These are phyloP conservation scores for Pseudocercospora macadamiae DNA, from an alignment of 2,329 filamentous ascomycete species.

Conservation along the genomic window DNA sequence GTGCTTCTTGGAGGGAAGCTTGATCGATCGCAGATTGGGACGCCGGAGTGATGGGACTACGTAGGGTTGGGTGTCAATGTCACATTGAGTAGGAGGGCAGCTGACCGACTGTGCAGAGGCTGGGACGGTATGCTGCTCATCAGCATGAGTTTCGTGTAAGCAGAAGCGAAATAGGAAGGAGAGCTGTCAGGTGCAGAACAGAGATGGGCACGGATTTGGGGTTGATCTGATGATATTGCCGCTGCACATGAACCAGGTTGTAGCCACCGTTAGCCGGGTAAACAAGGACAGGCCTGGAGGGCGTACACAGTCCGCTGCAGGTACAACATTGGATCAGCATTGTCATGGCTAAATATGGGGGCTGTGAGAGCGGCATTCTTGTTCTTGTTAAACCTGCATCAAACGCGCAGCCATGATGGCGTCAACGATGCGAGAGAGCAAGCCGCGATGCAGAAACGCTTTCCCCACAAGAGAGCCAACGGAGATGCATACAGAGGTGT, in stretches of 20 bases:
- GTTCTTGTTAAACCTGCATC: slow-evolving; percentile 26
- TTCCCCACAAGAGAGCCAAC: slow-evolving; percentile 21
- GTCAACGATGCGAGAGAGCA: slow-evolving; percentile 19
- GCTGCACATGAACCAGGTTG: slow-evolving; percentile 25
- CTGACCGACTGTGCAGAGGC: slow-evolving; percentile 4
- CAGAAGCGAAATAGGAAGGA: slow-evolving; percentile 15
- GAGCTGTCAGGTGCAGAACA: slow-evolving; percentile 8
- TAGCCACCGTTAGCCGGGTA: slow-evolving; percentile 27
- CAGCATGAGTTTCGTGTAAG: slow-evolving; percentile 13
- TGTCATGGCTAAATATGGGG: slow-evolving; percentile 21
- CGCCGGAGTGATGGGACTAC: slow-evolving; percentile 10
- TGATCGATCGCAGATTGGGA: slow-evolving; percentile 12
- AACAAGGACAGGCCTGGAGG: slow-evolving; percentile 20
- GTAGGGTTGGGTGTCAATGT: slow-evolving; percentile 17
- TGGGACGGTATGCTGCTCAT: slow-evolving; percentile 12
- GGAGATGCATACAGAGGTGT: slow-evolving; percentile 18
- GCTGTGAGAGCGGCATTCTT: slow-evolving; percentile 12
- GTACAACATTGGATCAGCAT: slow-evolving; percentile 29
- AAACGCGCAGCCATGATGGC: slow-evolving; percentile 23
- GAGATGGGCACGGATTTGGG: slow-evolving; percentile 6
- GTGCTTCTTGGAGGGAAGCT: slow-evolving; percentile 20
- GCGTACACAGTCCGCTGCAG: slow-evolving; percentile 24
- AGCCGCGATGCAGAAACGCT: slow-evolving; percentile 1
- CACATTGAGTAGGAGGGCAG: slow-evolving; percentile 13
- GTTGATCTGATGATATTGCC: slow-evolving; percentile 16